phyloP scores from a whole-genome alignment of 352 stramenopile genomes.

The Globisporangium recalcitrans region DNA sequence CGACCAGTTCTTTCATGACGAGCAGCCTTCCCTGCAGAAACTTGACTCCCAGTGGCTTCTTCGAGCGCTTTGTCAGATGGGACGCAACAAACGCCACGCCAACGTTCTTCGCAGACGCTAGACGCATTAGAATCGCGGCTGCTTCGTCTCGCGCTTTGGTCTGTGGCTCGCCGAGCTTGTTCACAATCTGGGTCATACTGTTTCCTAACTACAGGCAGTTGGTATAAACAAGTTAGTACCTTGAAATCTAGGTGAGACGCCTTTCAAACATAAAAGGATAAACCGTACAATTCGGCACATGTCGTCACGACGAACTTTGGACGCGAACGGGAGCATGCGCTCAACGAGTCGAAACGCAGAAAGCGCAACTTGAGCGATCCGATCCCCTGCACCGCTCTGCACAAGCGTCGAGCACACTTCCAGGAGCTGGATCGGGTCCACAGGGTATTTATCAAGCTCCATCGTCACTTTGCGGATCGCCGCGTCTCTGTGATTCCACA shows the following conservation, averaged over 20 bases:
- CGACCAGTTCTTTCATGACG: conserved; percentile 54
- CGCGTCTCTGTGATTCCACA: conserved; percentile 82
- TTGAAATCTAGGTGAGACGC: not conserved
- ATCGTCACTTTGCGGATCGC: conserved; percentile 83
- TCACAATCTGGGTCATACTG: conserved; percentile 71
- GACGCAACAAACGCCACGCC: conserved; percentile 55
- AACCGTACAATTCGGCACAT: conserved; percentile 60
- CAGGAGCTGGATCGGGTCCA: conserved; percentile 42
- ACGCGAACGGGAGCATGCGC: conserved; percentile 45
- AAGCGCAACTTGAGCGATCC: conserved; percentile 69
- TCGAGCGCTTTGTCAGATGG: conserved; percentile 63
- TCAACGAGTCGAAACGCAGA: conserved; percentile 70
- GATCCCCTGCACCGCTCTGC: conserved; percentile 65
- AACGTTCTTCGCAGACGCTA: conserved; percentile 61
- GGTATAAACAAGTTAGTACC: not conserved
- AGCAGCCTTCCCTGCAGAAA: conserved; percentile 59
- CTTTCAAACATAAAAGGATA: not conserved
- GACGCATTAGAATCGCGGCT: conserved; percentile 26
- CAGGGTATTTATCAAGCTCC: conserved; percentile 52
- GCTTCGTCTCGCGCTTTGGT: conserved; percentile 73
- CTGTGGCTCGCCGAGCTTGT: conserved; percentile 70
- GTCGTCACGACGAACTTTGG: conserved; percentile 45
- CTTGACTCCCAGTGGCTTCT: conserved; percentile 73
- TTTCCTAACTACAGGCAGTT: conserved; percentile 48
- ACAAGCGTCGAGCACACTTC: conserved; percentile 63